Evolutionary conservation across 306 rosid species (phyloP).

Genomic region (Cucurbita ficifolia): DNA sequence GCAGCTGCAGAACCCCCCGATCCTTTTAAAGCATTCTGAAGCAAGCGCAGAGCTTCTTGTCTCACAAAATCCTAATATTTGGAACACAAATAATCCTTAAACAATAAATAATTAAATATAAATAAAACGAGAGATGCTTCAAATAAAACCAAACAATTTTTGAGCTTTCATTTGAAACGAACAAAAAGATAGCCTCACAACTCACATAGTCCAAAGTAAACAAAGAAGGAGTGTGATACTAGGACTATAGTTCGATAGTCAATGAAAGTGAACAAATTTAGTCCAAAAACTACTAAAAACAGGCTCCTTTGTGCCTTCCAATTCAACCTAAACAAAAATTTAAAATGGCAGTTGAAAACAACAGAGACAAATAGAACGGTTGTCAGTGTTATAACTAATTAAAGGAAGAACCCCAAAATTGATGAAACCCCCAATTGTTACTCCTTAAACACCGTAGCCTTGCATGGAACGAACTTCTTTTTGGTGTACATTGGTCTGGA

Average conservation of each 20-base stretch:
- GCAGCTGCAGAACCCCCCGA: conserved; percentile 74
- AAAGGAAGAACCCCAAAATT: neutral
- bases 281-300: neutral
- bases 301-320: neutral
- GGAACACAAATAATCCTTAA: neutral
- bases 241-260: neutral
- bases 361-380: neutral
- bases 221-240: neutral
- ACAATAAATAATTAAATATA: neutral
- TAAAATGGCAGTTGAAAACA: neutral
- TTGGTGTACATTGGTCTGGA: no score
- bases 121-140: neutral
- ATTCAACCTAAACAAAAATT: neutral
- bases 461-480: no score
- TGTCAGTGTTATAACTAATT: neutral
- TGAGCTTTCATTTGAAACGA: neutral
- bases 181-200: neutral
- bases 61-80: conserved; percentile 47
- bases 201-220: neutral
- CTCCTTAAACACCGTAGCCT: no score
- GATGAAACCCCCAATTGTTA: neutral
- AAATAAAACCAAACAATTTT: neutral
- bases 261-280: neutral
- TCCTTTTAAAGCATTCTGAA: conserved; percentile 90
- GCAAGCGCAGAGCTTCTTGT: conserved; percentile 75